Percentiles rank a stretch among this genome's conserved stretches.
Conservation (phyloP, 2,329 filamentous ascomycete species). For the Domatiomyces catenatus region DNA sequence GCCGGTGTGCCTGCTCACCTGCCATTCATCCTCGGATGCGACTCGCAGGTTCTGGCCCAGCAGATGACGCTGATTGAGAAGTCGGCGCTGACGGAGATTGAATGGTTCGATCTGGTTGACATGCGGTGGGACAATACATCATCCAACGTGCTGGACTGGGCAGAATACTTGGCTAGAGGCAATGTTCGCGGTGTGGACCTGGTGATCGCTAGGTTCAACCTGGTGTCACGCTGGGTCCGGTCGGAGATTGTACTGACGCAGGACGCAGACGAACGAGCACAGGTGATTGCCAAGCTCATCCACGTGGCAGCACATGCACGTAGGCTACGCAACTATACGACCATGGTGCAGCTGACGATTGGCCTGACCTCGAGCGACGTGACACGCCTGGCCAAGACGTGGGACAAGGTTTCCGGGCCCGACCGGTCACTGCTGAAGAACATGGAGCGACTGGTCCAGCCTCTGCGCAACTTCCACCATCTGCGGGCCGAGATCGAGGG, state of each 20-base stretch:
- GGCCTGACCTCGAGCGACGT: slow-evolving; percentile 46
- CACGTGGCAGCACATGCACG: slow-evolving; percentile 46
- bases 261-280: slow-evolving; percentile 42
- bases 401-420: slow-evolving; percentile 39
- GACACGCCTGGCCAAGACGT: slow-evolving; percentile 42
- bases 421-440: slow-evolving; percentile 42
- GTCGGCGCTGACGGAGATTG: slow-evolving; percentile 49
- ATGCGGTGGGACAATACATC: slow-evolving; percentile 46
- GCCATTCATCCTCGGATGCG: slow-evolving; percentile 48
- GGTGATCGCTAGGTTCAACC: slow-evolving; percentile 50
- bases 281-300: slow-evolving; percentile 47
- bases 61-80: slow-evolving; percentile 52
- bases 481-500: slow-evolving; percentile 50
- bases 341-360: slow-evolving; percentile 50
- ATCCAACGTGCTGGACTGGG: slow-evolving; percentile 41
- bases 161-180: slow-evolving; percentile 42
- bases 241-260: slow-evolving; percentile 48
- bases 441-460: slow-evolving; percentile 46
- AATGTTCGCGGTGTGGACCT: slow-evolving; percentile 44
- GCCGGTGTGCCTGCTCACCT: slow-evolving; percentile 31
- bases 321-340: slow-evolving; percentile 48
- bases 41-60: slow-evolving; percentile 44
- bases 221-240: slow-evolving; percentile 51
- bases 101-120: slow-evolving; percentile 51
- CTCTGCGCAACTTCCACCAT: slow-evolving; percentile 48